Evolutionary conservation across 2,329 filamentous ascomycete genomes (phyloP).

Genomic region (Monilinia vaccinii-corymbosi): DNA sequence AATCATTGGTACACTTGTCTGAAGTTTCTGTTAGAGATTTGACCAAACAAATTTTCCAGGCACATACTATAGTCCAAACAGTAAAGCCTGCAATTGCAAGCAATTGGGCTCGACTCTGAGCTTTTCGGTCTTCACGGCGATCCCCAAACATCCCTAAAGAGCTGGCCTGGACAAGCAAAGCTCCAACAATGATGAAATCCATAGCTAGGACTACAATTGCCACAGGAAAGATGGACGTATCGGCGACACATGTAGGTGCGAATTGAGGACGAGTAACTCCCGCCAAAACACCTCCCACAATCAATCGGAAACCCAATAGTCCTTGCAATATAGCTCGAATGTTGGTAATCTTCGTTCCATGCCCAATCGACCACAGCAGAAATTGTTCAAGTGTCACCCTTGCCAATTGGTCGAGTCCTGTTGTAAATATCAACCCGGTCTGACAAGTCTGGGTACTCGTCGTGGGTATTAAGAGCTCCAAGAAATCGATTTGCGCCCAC

Average conservation of each 20-base stretch:
- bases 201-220: slow-evolving; percentile 26
- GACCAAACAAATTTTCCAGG: background rate
- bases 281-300: slow-evolving; percentile 26
- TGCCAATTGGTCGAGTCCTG: slow-evolving; percentile 28
- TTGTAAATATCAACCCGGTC: slow-evolving; percentile 23
- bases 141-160: slow-evolving; percentile 21
- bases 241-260: slow-evolving; percentile 27
- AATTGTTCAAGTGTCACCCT: slow-evolving; percentile 28
- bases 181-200: slow-evolving; percentile 26
- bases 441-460: slow-evolving; percentile 22
- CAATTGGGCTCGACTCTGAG: slow-evolving; percentile 23
- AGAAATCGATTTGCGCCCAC: slow-evolving; percentile 29
- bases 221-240: slow-evolving; percentile 23
- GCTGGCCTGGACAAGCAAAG: slow-evolving; percentile 21
- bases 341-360: slow-evolving; percentile 23
- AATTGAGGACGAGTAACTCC: slow-evolving; percentile 28
- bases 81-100: slow-evolving; percentile 23
- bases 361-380: slow-evolving; percentile 28
- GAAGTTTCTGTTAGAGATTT: slow-evolving; percentile 14
- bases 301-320: slow-evolving; percentile 22
- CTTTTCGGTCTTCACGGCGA: slow-evolving; percentile 13
- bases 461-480: slow-evolving; percentile 24
- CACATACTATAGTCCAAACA: slow-evolving; percentile 27
- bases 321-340: slow-evolving; percentile 24
- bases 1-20: slow-evolving; percentile 28